Evolutionary conservation across 257 asterid species (phyloP).

Genomic region (Fraxinus americana): DNA sequence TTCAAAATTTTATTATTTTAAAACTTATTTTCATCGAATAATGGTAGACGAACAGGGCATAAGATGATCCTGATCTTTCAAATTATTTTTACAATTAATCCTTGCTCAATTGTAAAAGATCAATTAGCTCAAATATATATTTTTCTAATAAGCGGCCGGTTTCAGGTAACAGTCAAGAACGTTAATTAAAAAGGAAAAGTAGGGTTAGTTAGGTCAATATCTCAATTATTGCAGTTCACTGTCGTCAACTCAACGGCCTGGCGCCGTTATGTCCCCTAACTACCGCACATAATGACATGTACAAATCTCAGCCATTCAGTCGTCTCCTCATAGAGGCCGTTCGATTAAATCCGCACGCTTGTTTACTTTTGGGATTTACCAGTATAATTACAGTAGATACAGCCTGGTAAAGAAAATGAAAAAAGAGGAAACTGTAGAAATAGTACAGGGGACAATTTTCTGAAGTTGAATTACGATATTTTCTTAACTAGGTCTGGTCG

Average conservation of each 20-base stretch:
- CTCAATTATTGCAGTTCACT: conserved; percentile 27
- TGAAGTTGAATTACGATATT: conserved; percentile 21
- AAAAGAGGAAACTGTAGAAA: conserved; percentile 27
- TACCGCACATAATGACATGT: conserved; percentile 24
- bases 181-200: not conserved
- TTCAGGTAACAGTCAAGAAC: not conserved
- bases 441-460: conserved; percentile 23
- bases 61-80: no score
- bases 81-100: no score
- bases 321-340: conserved; percentile 16
- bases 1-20: no score
- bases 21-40: no score
- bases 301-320: not conserved
- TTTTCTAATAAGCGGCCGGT: not conserved
- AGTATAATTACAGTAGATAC: conserved; percentile 43
- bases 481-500: not conserved
- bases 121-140: no score
- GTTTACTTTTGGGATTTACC: not conserved
- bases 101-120: no score
- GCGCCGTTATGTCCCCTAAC: conserved; percentile 37
- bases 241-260: no score
- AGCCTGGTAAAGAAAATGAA: conserved; percentile 44
- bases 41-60: no score
- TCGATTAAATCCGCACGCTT: conserved; percentile 25
- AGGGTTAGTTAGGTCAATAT: not conserved